Percentiles rank a stretch among this genome's conserved stretches.
Evolutionary conservation across 768 basidiomycete species (phyloP).

Genomic region (Tulasnella calospora): DNA sequence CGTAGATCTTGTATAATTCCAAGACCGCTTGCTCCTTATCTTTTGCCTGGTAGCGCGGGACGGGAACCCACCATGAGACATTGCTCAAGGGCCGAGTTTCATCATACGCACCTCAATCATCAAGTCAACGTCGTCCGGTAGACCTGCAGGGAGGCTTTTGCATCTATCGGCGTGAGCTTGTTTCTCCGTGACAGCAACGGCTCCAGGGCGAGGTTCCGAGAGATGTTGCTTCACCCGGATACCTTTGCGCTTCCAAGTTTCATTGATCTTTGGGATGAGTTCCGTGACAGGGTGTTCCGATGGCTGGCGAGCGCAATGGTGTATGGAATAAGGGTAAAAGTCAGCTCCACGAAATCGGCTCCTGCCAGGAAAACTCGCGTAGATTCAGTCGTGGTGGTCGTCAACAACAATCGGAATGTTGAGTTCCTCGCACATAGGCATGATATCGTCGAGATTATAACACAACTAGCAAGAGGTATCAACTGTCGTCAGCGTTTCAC

Average conservation of each 20-base stretch:
- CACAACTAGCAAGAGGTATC: constrained; percentile 53
- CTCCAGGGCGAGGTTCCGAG: constrained; percentile 82
- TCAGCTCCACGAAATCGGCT: neutral
- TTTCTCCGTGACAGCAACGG: constrained; percentile 74
- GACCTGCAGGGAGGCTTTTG: constrained; percentile 54
- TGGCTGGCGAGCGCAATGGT: constrained; percentile 28
- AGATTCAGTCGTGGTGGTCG: constrained; percentile 77
- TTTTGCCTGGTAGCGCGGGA: constrained; percentile 49
- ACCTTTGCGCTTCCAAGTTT: constrained; percentile 67
- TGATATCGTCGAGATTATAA: constrained; percentile 81
- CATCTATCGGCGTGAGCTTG: constrained; percentile 86
- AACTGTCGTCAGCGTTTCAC: neutral
- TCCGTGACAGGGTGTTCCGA: constrained; percentile 48
- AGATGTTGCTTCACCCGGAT: constrained; percentile 91
- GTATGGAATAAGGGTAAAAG: neutral
- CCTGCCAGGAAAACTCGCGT: constrained; percentile 44
- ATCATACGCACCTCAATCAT: constrained; percentile 65
- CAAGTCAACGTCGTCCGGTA: constrained; percentile 72
- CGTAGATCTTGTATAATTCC: constrained; percentile 74
- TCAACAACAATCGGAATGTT: constrained; percentile 67
- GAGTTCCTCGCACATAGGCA: constrained; percentile 82
- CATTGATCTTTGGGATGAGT: constrained; percentile 70
- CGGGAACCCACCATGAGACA: neutral
- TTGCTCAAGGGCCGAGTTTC: neutral
- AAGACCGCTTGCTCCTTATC: constrained; percentile 93